These are phyloP conservation scores for Hanseniaspora singularis DNA, from an alignment of 805 yeast species.

Conservation along the genomic window DNA sequence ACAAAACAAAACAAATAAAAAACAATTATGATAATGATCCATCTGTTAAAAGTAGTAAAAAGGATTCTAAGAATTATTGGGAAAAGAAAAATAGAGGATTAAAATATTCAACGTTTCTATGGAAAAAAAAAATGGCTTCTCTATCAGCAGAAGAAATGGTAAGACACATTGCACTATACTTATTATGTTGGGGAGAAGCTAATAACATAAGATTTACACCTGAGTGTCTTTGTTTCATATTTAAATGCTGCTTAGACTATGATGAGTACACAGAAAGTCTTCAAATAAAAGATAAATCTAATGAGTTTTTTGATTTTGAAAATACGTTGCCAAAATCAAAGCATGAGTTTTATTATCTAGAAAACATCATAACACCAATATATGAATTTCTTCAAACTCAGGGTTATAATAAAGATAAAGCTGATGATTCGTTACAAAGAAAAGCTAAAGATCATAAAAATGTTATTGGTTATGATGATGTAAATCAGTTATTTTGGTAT, in stretches of 20 bases:
- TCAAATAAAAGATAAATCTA: conserved; percentile 72
- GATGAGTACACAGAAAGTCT: conserved; percentile 35
- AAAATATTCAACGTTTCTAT: conserved; percentile 70
- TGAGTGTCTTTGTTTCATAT: conserved; percentile 74
- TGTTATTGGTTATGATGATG: conserved; percentile 78
- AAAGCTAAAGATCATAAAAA: conserved; percentile 61
- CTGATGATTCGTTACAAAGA: conserved; percentile 45
- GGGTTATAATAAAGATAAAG: conserved; percentile 39
- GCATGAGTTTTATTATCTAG: conserved; percentile 42
- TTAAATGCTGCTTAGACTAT: conserved; percentile 70
- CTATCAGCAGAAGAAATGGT: conserved; percentile 46
- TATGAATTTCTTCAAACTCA: conserved; percentile 58
- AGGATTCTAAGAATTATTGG: no score
- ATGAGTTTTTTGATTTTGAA: conserved; percentile 16
- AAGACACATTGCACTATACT: conserved; percentile 55
- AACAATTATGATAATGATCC: no score
- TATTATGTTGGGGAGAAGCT: conserved; percentile 84
- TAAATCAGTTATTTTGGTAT: conserved; percentile 82
- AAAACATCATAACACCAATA: conserved; percentile 63
- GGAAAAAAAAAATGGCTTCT: conserved; percentile 55
- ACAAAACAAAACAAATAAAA: not conserved
- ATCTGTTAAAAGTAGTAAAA: no score
- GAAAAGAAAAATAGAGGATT: conserved; percentile 30
- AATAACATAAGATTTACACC: conserved; percentile 80
- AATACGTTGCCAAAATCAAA: not conserved